These are phyloP conservation scores for Albizia julibrissin DNA, from an alignment of 306 rosid genomes.

Conservation along the genomic window DNA sequence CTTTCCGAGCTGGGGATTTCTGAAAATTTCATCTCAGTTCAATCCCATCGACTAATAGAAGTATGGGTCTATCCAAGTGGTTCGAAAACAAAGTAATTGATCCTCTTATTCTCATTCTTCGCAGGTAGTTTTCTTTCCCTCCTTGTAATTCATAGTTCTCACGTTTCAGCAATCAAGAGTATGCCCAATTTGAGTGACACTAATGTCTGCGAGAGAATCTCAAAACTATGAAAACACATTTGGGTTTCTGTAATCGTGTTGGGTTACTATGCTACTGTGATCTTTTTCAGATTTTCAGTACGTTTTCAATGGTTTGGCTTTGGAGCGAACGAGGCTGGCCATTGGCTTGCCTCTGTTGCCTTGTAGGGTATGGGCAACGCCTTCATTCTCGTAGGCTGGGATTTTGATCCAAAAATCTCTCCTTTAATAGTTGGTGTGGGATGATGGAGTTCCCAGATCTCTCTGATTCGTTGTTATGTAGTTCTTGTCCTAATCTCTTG, in stretches of 20 bases:
- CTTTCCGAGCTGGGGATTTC: background rate
- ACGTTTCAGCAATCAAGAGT: background rate
- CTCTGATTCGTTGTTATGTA: background rate
- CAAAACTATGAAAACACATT: background rate
- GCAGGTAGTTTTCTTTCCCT: constrained; percentile 40
- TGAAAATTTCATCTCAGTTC: background rate
- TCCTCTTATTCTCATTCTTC: constrained; percentile 65
- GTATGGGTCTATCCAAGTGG: constrained; percentile 46
- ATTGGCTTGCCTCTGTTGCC: background rate
- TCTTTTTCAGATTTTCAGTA: background rate
- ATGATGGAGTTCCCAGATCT: background rate
- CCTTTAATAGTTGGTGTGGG: background rate
- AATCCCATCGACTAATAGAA: background rate
- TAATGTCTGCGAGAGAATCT: background rate
- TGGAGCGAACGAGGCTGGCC: no score
- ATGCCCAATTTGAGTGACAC: background rate
- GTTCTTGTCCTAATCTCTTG: background rate
- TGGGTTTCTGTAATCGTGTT: background rate
- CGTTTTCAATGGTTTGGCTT: background rate
- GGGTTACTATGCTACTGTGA: background rate
- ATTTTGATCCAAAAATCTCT: background rate
- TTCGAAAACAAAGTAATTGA: constrained; percentile 52
- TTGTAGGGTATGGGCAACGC: background rate
- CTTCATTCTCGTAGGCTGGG: background rate
- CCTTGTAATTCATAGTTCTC: background rate